Evolutionary conservation across 2,329 filamentous ascomycete genomes (phyloP).

Genomic region (Pseudocercospora crystallina): DNA sequence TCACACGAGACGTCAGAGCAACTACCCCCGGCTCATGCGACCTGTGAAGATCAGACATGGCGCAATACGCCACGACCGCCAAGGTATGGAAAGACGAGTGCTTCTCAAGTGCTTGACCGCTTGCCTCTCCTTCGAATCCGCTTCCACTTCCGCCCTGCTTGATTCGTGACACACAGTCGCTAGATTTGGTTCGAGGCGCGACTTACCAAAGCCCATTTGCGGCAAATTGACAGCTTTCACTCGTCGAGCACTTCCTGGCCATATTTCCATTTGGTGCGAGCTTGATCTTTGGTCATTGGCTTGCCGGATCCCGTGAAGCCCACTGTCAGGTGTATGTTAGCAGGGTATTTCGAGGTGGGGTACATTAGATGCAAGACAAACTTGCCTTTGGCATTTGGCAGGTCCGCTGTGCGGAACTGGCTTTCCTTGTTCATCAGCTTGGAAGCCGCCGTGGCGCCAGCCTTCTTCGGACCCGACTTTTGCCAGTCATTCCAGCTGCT

Average conservation of each 20-base stretch:
- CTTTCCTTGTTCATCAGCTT: slow-evolving; percentile 30
- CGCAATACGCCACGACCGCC: too few species aligned
- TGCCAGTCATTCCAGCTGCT: slow-evolving; percentile 94
- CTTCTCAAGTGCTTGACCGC: too few species aligned
- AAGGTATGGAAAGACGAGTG: too few species aligned
- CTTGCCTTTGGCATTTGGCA: slow-evolving; percentile 80
- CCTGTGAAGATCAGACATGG: too few species aligned
- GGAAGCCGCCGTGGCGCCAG: slow-evolving; percentile 20
- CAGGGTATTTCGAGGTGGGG: not conserved
- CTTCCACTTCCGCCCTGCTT: not conserved
- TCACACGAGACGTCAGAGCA: too few species aligned
- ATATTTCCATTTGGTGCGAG: slow-evolving; percentile 31
- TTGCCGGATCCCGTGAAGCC: slow-evolving; percentile 95
- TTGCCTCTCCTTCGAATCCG: not conserved
- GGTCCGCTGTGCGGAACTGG: slow-evolving; percentile 66
- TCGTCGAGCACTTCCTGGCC: slow-evolving; percentile 23
- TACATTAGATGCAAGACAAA: slow-evolving; percentile 12
- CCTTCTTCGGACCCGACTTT: slow-evolving; percentile 57
- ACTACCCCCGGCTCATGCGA: too few species aligned
- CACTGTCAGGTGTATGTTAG: slow-evolving; percentile 57
- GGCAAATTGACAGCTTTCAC: slow-evolving; percentile 6
- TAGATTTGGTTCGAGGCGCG: not conserved
- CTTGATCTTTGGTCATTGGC: slow-evolving; percentile 83
- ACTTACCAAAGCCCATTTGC: not conserved
- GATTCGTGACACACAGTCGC: not conserved